Conservation (phyloP, 1,284 basidiomycete genomes). For the Ganoderma sinense region DNA sequence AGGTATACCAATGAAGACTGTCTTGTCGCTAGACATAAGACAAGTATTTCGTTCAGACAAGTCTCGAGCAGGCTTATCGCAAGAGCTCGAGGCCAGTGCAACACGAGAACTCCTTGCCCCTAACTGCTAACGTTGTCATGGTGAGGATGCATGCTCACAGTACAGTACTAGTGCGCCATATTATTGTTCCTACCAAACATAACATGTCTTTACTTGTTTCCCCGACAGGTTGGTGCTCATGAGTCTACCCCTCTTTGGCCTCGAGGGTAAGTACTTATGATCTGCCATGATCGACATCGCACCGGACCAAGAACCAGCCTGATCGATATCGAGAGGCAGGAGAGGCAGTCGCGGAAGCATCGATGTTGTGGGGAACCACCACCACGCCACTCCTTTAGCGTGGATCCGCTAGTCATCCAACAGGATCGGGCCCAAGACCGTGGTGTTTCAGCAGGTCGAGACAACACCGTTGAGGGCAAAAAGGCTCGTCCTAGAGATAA, state of each 20-base stretch:
- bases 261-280: not conserved
- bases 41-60: not conserved
- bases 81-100: not conserved
- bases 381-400: not conserved
- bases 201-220: not conserved
- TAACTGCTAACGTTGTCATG: conserved; percentile 1
- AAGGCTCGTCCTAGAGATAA: not conserved
- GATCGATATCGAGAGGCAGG: no score
- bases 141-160: not conserved
- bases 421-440: not conserved
- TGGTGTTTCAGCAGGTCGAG: not conserved
- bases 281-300: not conserved
- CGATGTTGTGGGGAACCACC: not conserved
- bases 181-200: not conserved
- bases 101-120: not conserved
- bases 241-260: no score
- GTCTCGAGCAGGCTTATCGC: not conserved
- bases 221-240: not conserved
- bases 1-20: not conserved
- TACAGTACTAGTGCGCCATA: not conserved
- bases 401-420: not conserved
- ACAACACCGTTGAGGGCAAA: not conserved
- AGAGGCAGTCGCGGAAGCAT: not conserved
- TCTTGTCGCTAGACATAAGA: not conserved
- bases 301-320: not conserved